Evolutionary conservation across 768 basidiomycete genomes (phyloP).

Genomic region (Kwoniella bestiolae): DNA sequence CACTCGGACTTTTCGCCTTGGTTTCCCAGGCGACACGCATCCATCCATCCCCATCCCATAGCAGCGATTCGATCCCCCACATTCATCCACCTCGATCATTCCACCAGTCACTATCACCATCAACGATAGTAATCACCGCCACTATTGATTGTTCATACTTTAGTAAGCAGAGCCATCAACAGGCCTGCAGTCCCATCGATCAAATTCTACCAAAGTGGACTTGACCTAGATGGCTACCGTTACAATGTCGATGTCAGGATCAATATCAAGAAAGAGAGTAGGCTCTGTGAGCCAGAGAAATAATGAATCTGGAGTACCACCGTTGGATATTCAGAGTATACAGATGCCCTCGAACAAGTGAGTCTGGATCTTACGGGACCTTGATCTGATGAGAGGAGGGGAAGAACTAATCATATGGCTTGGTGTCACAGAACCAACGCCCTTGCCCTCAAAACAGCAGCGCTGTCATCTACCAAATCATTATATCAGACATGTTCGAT

Average conservation of each 20-base stretch:
- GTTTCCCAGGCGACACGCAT: slow-evolving; percentile 7
- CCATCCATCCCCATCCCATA: neutral
- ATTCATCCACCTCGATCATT: neutral
- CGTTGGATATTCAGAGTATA: slow-evolving; percentile 49
- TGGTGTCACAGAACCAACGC: slow-evolving; percentile 47
- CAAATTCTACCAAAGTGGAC: neutral
- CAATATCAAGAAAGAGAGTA: slow-evolving; percentile 43
- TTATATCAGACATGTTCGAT: slow-evolving; percentile 52
- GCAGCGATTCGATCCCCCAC: neutral
- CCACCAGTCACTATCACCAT: neutral
- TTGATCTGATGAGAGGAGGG: neutral
- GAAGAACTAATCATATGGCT: neutral
- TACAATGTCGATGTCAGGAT: slow-evolving; percentile 31
- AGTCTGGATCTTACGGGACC: slow-evolving; percentile 14
- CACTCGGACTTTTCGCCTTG: slow-evolving; percentile 2
- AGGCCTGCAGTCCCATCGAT: slow-evolving; percentile 7
- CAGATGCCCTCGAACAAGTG: slow-evolving; percentile 53
- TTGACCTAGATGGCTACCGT: slow-evolving; percentile 8
- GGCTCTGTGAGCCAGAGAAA: slow-evolving; percentile 45
- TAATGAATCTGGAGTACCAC: slow-evolving; percentile 28
- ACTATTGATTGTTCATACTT: neutral
- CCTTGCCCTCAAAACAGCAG: slow-evolving; percentile 55
- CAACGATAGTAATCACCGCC: neutral
- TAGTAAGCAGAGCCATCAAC: slow-evolving; percentile 14
- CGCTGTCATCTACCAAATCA: slow-evolving; percentile 49